Percentiles rank a stretch among this genome's conserved stretches.
Evolutionary conservation across 208 protist species (phyloP).

Genomic region (Crithidia expoeki): DNA sequence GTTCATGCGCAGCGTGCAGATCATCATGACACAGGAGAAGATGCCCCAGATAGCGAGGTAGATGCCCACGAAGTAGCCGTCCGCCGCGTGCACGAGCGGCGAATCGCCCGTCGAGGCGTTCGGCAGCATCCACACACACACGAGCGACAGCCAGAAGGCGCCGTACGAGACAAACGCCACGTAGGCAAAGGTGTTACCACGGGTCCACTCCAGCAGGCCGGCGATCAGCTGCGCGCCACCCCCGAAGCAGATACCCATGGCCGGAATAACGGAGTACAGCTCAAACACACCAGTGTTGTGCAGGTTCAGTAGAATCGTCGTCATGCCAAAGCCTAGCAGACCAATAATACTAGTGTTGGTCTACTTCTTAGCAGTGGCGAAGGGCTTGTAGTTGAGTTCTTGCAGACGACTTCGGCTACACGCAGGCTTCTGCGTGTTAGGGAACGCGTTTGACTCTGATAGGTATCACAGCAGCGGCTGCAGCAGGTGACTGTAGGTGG

Average conservation of each 20-base stretch:
- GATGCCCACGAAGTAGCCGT: constrained; percentile 14
- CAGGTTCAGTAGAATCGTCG: constrained; percentile 52
- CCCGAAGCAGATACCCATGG: constrained; percentile 49
- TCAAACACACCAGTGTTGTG: constrained; percentile 41
- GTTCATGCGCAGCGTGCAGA: constrained; percentile 25
- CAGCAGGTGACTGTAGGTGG: background rate
- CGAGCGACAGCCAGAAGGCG: constrained; percentile 47
- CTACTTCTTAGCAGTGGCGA: constrained; percentile 4
- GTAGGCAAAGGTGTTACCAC: constrained; percentile 48
- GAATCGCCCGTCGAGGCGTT: background rate
- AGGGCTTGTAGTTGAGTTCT: background rate
- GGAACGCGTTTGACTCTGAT: background rate
- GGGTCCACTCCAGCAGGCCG: constrained; percentile 45
- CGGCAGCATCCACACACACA: constrained; percentile 39
- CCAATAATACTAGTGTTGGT: constrained; percentile 42
- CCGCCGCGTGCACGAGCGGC: background rate
- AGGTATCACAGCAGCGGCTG: constrained; percentile 5
- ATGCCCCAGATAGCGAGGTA: constrained; percentile 18
- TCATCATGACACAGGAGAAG: constrained; percentile 17
- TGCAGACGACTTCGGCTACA: constrained; percentile 9
- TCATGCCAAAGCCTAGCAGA: constrained; percentile 57
- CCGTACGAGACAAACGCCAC: constrained; percentile 40
- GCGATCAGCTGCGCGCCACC: constrained; percentile 49
- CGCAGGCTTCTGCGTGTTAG: background rate
- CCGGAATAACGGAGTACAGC: constrained; percentile 32